Base-by-base conservation (phyloP, 2,329 filamentous ascomycete genomes). In the Epicoccum sorghinum region DNA sequence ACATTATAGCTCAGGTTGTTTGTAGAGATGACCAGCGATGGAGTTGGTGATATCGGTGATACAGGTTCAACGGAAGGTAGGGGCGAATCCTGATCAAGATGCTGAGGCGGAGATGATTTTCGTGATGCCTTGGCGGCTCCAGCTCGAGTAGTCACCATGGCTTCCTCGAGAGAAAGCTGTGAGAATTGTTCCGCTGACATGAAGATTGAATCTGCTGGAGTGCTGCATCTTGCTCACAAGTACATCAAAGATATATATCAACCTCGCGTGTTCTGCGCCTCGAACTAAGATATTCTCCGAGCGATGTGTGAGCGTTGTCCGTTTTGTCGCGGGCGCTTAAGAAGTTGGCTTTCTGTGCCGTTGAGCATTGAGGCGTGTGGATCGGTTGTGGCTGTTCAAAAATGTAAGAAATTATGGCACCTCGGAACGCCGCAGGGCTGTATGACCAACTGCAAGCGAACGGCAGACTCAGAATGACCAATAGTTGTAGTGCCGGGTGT, bases 141-240 rank as follows among this genome's bases (percentile, higher is more conserved):
- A 57, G 71, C 66, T 59, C 71, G 68, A 66, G 72, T 73, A 43
- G 67, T 75, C 57, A 75, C 71, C 72, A 75, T 75, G 23, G 59
- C 61, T 58, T 72, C 70, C 56, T 62, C 64, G n/a, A 75, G 60
- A 54, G 70, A 70, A 56, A 75, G 68, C 57, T 69, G 70, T 35
- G 69, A 71, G 40, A 75, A 68, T 46, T 67, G 66, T 64, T 75
- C 71, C 42, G 61, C 69, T 57, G 71, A 72, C 72, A 75, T 73
- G 66, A 58, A 67, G 67, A 57, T 46, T 18, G 54, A 52, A 61
- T 52, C 46, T 49, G 44, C 49, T 52, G 57, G 46, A 50, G 38
- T 64, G 42, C 35, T 59, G 52, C 52, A 47, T 43, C 39, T 57
- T 57, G 46, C 46, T 55, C 35, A 48, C 18, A 53, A 52, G 56